A percentile compares a stretch with the other conserved stretches of the same genome.
These are phyloP conservation scores for Colletotrichum acutatum DNA, from an alignment of 2,329 filamentous ascomycete species.

Conservation along the genomic window DNA sequence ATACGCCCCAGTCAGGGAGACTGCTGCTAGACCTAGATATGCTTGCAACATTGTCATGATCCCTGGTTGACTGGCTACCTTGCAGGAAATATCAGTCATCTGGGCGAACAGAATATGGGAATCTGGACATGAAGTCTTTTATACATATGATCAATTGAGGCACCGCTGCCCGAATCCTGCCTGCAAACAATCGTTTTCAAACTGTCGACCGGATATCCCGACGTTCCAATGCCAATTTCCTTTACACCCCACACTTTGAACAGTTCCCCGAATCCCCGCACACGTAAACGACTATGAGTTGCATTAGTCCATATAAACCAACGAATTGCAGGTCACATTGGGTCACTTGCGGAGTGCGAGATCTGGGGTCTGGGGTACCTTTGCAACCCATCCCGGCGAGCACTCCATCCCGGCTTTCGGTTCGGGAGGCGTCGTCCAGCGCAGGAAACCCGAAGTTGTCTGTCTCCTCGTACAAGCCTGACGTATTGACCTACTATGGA, in stretches of 20 bases:
- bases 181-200: not conserved
- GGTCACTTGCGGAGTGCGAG: not conserved
- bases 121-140: not conserved
- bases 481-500: not conserved
- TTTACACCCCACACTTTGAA: not conserved
- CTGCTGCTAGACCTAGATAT: not conserved
- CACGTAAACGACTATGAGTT: not conserved
- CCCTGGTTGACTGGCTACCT: not conserved
- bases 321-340: not conserved
- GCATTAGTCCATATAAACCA: not conserved
- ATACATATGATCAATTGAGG: not conserved
- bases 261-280: not conserved
- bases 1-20: not conserved
- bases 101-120: not conserved
- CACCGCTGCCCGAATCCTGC: not conserved
- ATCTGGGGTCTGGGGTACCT: not conserved
- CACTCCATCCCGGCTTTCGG: not conserved
- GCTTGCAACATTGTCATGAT: not conserved
- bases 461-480: not conserved
- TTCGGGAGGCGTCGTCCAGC: not conserved
- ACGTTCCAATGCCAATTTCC: not conserved
- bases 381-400: not conserved
- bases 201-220: not conserved
- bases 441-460: not conserved
- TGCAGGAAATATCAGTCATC: not conserved